Evolutionary conservation across 371 early-diverging fungal species (phyloP).

Genomic region (Syncephalastrum contaminatum): DNA sequence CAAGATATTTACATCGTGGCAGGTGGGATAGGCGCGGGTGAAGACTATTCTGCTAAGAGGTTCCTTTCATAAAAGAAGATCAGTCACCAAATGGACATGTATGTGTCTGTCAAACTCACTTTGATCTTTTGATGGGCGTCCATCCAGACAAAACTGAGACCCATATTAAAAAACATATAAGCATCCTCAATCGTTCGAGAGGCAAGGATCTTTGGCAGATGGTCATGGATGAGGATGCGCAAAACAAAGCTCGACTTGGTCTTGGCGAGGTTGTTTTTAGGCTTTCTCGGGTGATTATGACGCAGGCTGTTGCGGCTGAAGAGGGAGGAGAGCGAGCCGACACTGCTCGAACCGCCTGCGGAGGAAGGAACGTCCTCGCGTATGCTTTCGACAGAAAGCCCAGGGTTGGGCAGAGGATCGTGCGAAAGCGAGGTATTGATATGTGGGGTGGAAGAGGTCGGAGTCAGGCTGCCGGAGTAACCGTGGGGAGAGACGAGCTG

Average conservation of each 20-base stretch:
- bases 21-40: constrained; percentile 76
- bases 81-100: background rate
- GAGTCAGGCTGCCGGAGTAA: constrained; percentile 5
- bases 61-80: constrained; percentile 59
- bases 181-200: constrained; percentile 58
- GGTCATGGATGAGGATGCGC: constrained; percentile 76
- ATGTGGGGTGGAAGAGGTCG: constrained; percentile 4
- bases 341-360: constrained; percentile 13
- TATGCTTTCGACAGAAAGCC: too few relatives aligned
- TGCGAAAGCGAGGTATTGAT: too few relatives aligned
- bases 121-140: constrained; percentile 61
- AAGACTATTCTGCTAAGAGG: constrained; percentile 78
- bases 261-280: constrained; percentile 62
- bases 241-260: constrained; percentile 77
- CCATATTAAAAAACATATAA: constrained; percentile 77
- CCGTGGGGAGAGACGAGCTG: too few relatives aligned
- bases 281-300: constrained; percentile 39
- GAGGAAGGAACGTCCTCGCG: background rate
- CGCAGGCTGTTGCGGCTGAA: constrained; percentile 17
- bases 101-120: constrained; percentile 24
- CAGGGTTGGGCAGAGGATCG: too few relatives aligned
- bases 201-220: constrained; percentile 71
- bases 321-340: constrained; percentile 19
- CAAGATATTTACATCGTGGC: constrained; percentile 83
- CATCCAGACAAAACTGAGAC: constrained; percentile 70